Evolutionary conservation across 1,139 yeast genomes (phyloP), one percentile per base, ranked within the genome.

Genomic region (Taphrina pruni): DNA sequence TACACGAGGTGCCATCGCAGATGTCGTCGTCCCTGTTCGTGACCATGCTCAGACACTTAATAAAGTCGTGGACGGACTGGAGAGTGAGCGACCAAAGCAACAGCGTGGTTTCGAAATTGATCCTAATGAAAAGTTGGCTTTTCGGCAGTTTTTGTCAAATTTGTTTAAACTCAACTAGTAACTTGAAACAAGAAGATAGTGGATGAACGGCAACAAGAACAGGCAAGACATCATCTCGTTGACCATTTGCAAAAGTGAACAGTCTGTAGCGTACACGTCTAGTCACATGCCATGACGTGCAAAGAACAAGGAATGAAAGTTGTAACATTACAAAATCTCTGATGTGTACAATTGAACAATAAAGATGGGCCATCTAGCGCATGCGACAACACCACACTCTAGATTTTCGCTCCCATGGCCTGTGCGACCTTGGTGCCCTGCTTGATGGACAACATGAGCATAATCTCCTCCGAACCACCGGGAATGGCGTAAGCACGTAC

Each of bases 391-490:
- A 60, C 21, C n/a, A 60, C 7, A 17, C 35, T n/a, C 26, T 65
- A 65, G 45, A 65, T 51, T 61, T 65, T 65, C 41, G 65, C 66
- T 36, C 69, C 69, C 26, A 66, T 45, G 26, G 69, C 69, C 50
- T 66, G 65, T 43, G 57, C 57, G 43, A 66, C 69, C 61, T 60
- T 58, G 12, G 62, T 66, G 8, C 69, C 69, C 55, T 66, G 69
- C 57, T 60, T 66, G 58, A 81, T 78, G 36, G 81, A 75, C 70
- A 81, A 75, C 67, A 81, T 83, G 46, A 80, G 76, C 83, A 81
- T 81, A 70, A 81, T 81, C 73, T 81, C 83, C 73, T 81, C 83
- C 17, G 83, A 80, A 6, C 83, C 83, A 60, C 83, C 83, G 12
- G 83, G 83, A 67, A 81, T 81, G 39, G 64, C 56, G 21, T 57